phyloP scores from a whole-genome alignment of 495 filamentous ascomycete species.

The Xylaria longipes region DNA sequence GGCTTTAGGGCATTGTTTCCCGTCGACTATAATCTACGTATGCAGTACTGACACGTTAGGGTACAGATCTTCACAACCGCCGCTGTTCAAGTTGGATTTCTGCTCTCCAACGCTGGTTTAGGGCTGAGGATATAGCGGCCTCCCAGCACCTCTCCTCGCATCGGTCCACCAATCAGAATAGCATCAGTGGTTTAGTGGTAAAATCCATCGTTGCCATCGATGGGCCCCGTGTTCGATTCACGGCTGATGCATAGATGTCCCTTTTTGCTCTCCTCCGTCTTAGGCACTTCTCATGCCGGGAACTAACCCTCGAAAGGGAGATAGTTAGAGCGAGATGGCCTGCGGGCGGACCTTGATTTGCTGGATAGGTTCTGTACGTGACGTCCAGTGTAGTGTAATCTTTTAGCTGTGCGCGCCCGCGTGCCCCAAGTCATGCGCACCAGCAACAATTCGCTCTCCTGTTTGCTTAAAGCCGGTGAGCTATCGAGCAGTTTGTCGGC shows the following conservation, averaged over 20 bases:
- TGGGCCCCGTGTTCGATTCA: slow-evolving; percentile 60
- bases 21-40: not conserved
- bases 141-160: too few species aligned
- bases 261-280: not conserved
- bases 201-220: slow-evolving; percentile 62
- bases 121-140: not conserved
- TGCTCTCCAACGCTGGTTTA: not conserved
- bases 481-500: not conserved
- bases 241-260: slow-evolving; percentile 49
- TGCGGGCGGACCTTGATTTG: too few species aligned
- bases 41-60: not conserved
- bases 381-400: too few species aligned
- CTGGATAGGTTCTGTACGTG: not conserved
- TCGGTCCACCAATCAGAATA: not conserved
- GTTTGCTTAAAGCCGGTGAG: not conserved
- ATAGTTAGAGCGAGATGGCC: not conserved
- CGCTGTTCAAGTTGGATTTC: not conserved
- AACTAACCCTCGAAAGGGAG: not conserved
- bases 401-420: too few species aligned
- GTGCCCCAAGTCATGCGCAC: not conserved
- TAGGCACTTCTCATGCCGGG: not conserved
- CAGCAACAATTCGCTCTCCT: not conserved
- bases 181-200: slow-evolving; percentile 59
- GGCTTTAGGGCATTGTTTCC: too few species aligned
- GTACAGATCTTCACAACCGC: not conserved